Evolutionary conservation across 2,329 filamentous ascomycete species (phyloP).

Genomic region (Trichophyton schoenleinii): DNA sequence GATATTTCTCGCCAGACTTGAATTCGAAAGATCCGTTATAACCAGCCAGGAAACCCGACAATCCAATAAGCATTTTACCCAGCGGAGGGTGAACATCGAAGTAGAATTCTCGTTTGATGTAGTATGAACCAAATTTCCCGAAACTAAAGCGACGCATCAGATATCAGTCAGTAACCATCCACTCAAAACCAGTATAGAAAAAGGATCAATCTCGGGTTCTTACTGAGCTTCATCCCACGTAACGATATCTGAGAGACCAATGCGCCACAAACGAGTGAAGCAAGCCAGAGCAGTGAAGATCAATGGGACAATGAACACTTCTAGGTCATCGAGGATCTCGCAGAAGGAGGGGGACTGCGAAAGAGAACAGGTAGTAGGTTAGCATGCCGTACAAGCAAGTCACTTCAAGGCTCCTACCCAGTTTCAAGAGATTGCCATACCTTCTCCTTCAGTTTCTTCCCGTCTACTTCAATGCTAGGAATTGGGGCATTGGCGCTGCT

Average conservation of each 20-base stretch:
- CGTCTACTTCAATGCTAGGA: slow-evolving; percentile 17
- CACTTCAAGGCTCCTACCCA: neutral
- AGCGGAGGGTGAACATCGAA: slow-evolving; percentile 94
- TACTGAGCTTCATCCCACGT: slow-evolving; percentile 69
- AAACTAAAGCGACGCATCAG: slow-evolving; percentile 23
- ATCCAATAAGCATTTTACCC: slow-evolving; percentile 94
- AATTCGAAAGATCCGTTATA: slow-evolving; percentile 99
- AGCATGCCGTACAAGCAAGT: neutral
- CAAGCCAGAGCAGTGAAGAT: slow-evolving; percentile 51
- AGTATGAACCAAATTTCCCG: slow-evolving; percentile 91
- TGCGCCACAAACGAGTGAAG: slow-evolving; percentile 56
- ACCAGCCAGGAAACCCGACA: slow-evolving; percentile 89
- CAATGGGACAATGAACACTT: slow-evolving; percentile 51
- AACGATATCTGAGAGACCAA: slow-evolving; percentile 56
- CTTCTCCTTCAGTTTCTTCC: slow-evolving; percentile 26
- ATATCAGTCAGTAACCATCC: neutral
- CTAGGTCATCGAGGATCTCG: slow-evolving; percentile 42
- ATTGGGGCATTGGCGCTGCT: slow-evolving; percentile 16
- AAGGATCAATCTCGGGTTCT: slow-evolving; percentile 19
- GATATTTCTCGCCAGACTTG: slow-evolving; percentile 95
- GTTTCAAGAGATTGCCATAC: slow-evolving; percentile 16
- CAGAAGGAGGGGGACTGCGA: slow-evolving; percentile 17
- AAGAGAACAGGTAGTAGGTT: neutral
- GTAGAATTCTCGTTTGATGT: slow-evolving; percentile 98
- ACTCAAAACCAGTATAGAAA: neutral